Base-by-base conservation (phyloP, 106 monocot species). In the Dendrobium catenatum region DNA sequence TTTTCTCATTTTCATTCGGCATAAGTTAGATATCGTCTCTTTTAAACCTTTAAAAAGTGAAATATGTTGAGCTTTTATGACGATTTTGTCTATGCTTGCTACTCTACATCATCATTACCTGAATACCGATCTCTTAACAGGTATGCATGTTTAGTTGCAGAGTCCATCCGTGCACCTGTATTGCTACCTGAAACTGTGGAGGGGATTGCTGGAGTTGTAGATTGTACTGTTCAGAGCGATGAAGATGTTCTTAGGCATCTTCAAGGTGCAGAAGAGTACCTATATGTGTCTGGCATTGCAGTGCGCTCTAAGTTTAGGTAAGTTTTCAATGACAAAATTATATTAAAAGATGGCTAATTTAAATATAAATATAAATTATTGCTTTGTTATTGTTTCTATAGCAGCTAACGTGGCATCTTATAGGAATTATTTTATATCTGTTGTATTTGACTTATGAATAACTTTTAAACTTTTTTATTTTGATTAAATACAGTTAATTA, bases 81-180 rank as follows among this genome's bases (percentile, higher is more conserved):
- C 11, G 19, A 19, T 56, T 56, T 56, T 56, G 13, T 56, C 18
- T 56, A 11, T 17, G 13, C 13, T 56, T 19, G 4, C 58, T n/a
- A 58, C 20, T 58, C 58, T 58, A 58, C 58, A n/a, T 64, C 6
- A 26, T 2, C 64, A 64, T 64, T 64, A 64, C 64, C 64, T 24
- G 24, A 64, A 24, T 1, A 26, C 24, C 76, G 56, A 15, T 80
- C 79, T 42, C 31, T 46, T 70, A 58, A 48, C 89, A 97, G 96
- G 86, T 97, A 97, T 77, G 90, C 94, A 55, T 97, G 96, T 89
- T 86, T 97, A 82, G 94, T 97, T 17, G 94, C 94, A 78, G 94
- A 97, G 81, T 85, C 89, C 31, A 44, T 54, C 20, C 61, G 81
- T 49, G 76, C 54, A 78, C 78, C 75, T 26, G 64, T 72, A 42